Evolutionary conservation across 1,139 yeast species (phyloP), one percentile per base, ranked within the genome.

Genomic region (Sugiyamaella castrensis): DNA sequence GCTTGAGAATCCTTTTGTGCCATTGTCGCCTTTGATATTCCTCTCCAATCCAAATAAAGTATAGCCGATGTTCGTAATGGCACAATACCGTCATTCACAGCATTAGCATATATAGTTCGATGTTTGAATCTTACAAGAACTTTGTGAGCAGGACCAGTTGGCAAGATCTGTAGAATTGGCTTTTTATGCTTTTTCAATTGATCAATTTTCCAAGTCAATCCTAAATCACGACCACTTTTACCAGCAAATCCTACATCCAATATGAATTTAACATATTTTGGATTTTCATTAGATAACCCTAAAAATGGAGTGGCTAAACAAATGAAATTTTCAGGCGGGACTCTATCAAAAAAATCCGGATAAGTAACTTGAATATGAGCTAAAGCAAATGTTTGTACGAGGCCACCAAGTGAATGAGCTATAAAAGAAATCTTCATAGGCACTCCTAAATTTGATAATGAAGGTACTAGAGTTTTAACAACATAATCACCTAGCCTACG

Each of bases 341-440:
- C 70, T 29, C 76, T 62, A 53, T 70, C 68, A 58, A 92, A 88
- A 53, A 85, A 80, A 71, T 82, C 79, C 0, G 96, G 94, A 62
- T 81, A 81, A 55, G 80, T 82, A 45, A 77, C 74, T 41, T 81
- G 77, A 31, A 86, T 76, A 63, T 88, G 88, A 0, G 96, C 95
- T 39, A 92, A 78, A 1, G 98, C 94, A 72, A 88, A 92, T 0
- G 94, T 81, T 67, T 92, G 98, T 2, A 86, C 84, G 39, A 87
- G 72, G 0, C 98, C 98, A 30, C 98, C 98, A 30, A 92, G 71
- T 0, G 98, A 91, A 67, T 92, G 98, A 1, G 92, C 96, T 32
- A 94, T 74, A 59, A 92, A 91, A 1, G 98, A 89, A 2, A 92
- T 82, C 58, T 79, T 82, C 6, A 35, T 37, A 46, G 16, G 61